Evolutionary conservation across 1,284 basidiomycete species (phyloP), one percentile per base, ranked within the genome.

Genomic region (Ganoderma sinense): DNA sequence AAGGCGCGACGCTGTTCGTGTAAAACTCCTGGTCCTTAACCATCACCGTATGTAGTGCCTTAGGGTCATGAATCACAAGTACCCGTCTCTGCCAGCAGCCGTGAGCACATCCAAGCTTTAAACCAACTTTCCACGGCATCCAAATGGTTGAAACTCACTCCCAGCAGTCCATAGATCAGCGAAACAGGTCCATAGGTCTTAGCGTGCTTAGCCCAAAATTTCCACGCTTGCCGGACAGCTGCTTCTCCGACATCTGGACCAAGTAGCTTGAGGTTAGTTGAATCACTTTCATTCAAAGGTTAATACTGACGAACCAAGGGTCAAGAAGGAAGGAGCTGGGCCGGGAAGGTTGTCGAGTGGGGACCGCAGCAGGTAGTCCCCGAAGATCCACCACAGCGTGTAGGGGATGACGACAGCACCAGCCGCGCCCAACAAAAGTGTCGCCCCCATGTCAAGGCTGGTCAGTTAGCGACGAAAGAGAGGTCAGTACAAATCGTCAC

Each of bases 131-230:
- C n/a, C n/a, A n/a, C n/a, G n/a, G n/a, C n/a, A n/a, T n/a, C n/a
- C n/a, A n/a, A n/a, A n/a, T n/a, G n/a, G 29, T 23, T 11, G 8
- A 31, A 39, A 55, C 16, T n/a, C 14, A 67, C 61, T 36, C 75
- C 75, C 11, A 76, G 73, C 11, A 77, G 39, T 4, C 71, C 70
- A 23, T 73, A 62, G 13, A 78, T 51, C 33, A 68, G 70, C 16
- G 67, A 62, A 18, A 71, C 71, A 6, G 66, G 56, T 13, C 75
- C 77, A 55, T 75, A 78, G 10, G 69, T 71, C 26, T 69, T 69
- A 18, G 51, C 53, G 31, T 23, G 26, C 0, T 58, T 23, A 7
- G 33, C 53, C 51, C 53, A 65, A 10, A 26, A 40, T 40, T 58
- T 65, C 64, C 64, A 65, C 7, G 31, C 33, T 5, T 65, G 51